phyloP scores from a whole-genome alignment of 805 yeast genomes.

The Suhomyces pyralidae region DNA sequence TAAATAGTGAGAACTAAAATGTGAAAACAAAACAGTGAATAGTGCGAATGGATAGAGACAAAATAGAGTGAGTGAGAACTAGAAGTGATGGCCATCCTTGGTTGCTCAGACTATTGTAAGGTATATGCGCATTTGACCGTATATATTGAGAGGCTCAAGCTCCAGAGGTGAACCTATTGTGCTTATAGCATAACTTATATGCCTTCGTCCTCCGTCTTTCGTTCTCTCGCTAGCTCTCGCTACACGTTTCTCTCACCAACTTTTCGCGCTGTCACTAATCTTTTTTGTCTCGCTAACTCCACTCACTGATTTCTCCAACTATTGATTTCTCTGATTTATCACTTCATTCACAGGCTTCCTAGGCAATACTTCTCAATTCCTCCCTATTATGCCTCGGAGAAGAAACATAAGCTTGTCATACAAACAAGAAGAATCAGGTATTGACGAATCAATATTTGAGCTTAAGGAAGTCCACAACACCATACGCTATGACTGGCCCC shows the following conservation, averaged over 20 bases:
- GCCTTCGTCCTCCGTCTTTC: too few relatives aligned
- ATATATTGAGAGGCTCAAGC: background rate
- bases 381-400: conserved; percentile 7
- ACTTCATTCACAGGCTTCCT: background rate
- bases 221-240: background rate
- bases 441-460: conserved; percentile 27
- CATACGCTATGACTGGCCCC: conserved; percentile 45
- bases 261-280: background rate
- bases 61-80: background rate
- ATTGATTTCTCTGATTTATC: background rate
- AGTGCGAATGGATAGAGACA: too few relatives aligned
- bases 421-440: background rate
- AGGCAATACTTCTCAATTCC: background rate
- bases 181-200: too few relatives aligned
- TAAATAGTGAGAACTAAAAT: background rate
- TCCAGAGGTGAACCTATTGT: background rate
- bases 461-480: conserved; percentile 35
- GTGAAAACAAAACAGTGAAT: too few relatives aligned
- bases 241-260: too few relatives aligned
- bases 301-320: background rate
- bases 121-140: background rate
- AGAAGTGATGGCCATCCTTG: too few relatives aligned
- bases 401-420: background rate
- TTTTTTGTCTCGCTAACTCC: background rate
- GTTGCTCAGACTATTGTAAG: too few relatives aligned